These are phyloP conservation scores for Boletus rubescentipes DNA, from an alignment of 768 basidiomycete genomes.

Conservation along the genomic window DNA sequence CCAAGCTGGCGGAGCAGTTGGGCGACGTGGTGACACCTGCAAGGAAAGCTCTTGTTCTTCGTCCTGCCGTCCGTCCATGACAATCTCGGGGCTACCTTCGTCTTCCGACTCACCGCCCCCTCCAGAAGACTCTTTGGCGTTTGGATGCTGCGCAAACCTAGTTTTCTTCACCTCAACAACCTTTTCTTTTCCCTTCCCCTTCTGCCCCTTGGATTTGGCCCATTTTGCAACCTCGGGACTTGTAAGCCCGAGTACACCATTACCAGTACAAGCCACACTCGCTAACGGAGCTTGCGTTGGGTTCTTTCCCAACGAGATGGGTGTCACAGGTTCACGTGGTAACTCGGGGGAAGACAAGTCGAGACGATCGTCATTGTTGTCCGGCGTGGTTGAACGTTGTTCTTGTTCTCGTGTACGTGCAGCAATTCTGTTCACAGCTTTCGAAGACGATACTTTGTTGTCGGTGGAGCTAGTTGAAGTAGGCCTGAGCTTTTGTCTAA, in stretches of 20 bases:
- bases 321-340: constrained; percentile 33
- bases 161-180: constrained; percentile 40
- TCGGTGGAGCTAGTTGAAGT: constrained; percentile 1
- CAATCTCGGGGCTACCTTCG: background rate
- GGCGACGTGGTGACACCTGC: constrained; percentile 59
- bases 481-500: constrained; percentile 1
- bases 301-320: constrained; percentile 28
- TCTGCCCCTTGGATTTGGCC: constrained; percentile 43
- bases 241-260: constrained; percentile 44
- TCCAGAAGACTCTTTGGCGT: constrained; percentile 25
- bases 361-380: constrained; percentile 11
- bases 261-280: constrained; percentile 5
- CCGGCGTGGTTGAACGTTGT: constrained; percentile 15
- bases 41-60: constrained; percentile 42
- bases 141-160: constrained; percentile 39
- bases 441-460: constrained; percentile 11
- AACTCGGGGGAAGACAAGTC: constrained; percentile 32
- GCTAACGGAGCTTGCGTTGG: constrained; percentile 10
- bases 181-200: constrained; percentile 28
- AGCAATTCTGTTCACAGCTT: background rate
- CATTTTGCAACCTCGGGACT: constrained; percentile 55
- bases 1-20: constrained; percentile 37
- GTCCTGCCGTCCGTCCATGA: constrained; percentile 19
- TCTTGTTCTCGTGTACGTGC: background rate
- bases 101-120: constrained; percentile 10